Percentiles rank a stretch among this genome's conserved stretches.
Conservation (phyloP, 2,329 filamentous ascomycete genomes). For the Stagonosporopsis vannaccii region DNA sequence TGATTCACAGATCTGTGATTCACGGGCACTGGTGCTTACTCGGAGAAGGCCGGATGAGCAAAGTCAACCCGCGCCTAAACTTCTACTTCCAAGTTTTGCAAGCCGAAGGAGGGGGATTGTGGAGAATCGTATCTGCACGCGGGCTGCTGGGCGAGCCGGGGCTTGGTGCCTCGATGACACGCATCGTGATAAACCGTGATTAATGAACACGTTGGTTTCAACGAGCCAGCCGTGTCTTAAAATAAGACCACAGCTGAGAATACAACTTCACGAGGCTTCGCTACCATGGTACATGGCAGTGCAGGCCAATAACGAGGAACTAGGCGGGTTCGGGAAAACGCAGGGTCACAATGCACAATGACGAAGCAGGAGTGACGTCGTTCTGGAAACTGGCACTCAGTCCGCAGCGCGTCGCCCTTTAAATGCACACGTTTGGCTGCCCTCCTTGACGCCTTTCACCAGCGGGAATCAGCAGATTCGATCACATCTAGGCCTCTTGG, state of each 20-base stretch:
- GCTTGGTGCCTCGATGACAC: neutral
- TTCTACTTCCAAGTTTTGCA: conserved; percentile 24
- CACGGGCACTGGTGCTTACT: conserved; percentile 10
- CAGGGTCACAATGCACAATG: conserved; percentile 40
- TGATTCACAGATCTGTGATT: neutral
- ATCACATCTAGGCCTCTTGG: conserved; percentile 48
- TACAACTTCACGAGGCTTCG: neutral
- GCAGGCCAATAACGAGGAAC: neutral
- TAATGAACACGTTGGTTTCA: neutral
- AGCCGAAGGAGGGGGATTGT: conserved; percentile 17
- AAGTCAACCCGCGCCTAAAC: conserved; percentile 18
- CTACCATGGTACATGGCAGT: neutral
- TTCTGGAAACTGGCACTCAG: conserved; percentile 26
- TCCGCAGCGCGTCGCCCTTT: conserved; percentile 23
- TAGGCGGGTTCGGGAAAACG: conserved; percentile 11
- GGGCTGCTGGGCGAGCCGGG: neutral
- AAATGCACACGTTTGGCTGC: conserved; percentile 30
- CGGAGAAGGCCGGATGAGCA: conserved; percentile 30
- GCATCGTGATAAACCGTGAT: neutral
- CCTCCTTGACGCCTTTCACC: conserved; percentile 22
- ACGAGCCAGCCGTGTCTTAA: neutral
- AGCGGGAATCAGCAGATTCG: conserved; percentile 33
- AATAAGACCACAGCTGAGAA: neutral
- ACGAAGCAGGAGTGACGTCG: conserved; percentile 40
- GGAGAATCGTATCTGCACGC: conserved; percentile 11